Base-by-base conservation (phyloP, 192 early-diverging fungal genomes). In the Ambispora gerdemannii region DNA sequence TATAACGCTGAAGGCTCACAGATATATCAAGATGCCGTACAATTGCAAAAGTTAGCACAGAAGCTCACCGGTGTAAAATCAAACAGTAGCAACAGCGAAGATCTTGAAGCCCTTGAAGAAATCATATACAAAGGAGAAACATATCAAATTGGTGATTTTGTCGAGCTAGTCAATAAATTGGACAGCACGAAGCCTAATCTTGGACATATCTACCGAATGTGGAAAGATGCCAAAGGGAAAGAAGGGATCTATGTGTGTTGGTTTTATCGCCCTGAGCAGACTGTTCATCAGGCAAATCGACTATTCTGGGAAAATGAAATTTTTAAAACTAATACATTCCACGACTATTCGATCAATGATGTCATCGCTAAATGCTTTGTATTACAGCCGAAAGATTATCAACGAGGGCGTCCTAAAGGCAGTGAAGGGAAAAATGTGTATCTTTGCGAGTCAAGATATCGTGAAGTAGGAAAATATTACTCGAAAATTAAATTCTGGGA, bases 1-100 rank as follows among this genome's bases (percentile, higher is more conserved):
- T 98, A 93, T 78, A 97, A 97, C 76, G 89, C 87, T 63, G 83
- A 89, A 38, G 89, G 88, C 10, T 97, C 95, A 11, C 86, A 88
- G 53, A 83, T 98, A 3, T 91, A 93, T 70, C 76, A 87, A 38
- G 92, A 95, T 76, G 92, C 93, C 2, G 80, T 80, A 50, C 51
- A 80, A 20, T 56, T 88, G 27, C 73, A 56, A 63, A 61, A 32
- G 19, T 47, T 63, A 31, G 62, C 47, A 0, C 34, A 8, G 32
- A 22, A 51, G 33, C 50, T 73, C 63, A 43, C 34, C 15, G 35
- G 38, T 30, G 65, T 43, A 69, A 32, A 27, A 13, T 11, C 24
- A 33, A 34, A 20, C 3, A 67, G 53, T 7, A 30, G 4, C 17
- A 33, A 17, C 47, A 51, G 47, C 20, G 47, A 50, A 36, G 24